Evolutionary conservation across 169 alveolate species (phyloP).

Genomic region (Prorocentrum cordatum): DNA sequence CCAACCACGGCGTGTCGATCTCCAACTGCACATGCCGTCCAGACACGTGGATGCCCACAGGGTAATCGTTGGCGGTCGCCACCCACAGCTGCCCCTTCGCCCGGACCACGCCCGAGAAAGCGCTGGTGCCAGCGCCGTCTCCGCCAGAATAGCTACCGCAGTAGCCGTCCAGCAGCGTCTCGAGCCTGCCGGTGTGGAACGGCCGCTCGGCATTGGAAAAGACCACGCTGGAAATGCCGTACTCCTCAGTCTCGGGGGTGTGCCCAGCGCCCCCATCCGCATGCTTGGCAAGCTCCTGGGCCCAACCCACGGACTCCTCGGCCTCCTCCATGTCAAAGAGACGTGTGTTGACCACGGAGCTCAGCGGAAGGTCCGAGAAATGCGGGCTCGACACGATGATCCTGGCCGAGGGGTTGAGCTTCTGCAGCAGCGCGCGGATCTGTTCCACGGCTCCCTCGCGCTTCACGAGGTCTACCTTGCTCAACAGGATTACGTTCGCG

Average conservation of each 20-base stretch:
- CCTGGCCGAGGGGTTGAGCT: not conserved
- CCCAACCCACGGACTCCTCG: conserved; percentile 29
- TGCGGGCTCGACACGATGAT: not conserved
- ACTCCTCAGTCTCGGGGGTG: conserved; percentile 19
- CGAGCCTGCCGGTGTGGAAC: not conserved
- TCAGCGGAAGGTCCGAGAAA: conserved; percentile 9
- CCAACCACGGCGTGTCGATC: not conserved
- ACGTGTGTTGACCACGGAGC: not conserved
- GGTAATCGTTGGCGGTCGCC: conserved; percentile 8
- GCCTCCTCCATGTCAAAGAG: conserved; percentile 49
- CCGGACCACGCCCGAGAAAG: conserved; percentile 44
- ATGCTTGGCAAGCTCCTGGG: conserved; percentile 15
- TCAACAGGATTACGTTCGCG: conserved; percentile 17
- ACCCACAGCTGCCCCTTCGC: conserved; percentile 51
- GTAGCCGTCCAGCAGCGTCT: not conserved
- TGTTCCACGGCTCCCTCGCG: not conserved
- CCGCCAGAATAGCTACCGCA: not conserved
- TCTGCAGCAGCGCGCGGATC: not conserved
- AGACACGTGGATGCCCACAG: not conserved
- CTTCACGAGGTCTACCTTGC: not conserved
- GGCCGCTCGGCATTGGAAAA: not conserved
- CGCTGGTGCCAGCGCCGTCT: not conserved
- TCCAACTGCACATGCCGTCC: not conserved
- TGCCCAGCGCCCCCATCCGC: not conserved
- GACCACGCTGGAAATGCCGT: not conserved